Evolutionary conservation across 768 basidiomycete species (phyloP).

Genomic region (Rhizopogon salebrosus): DNA sequence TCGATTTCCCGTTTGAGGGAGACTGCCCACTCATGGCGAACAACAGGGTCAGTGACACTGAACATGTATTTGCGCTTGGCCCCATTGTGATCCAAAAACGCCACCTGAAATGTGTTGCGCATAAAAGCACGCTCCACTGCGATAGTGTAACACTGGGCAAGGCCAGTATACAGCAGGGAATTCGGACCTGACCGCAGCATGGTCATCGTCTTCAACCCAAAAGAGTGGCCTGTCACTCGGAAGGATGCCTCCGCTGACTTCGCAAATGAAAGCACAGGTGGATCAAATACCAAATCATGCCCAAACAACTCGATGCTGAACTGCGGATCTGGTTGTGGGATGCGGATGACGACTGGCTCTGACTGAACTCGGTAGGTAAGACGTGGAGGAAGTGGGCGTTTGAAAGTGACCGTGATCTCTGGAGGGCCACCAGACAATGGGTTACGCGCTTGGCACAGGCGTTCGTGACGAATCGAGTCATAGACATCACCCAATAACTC

Average conservation of each 20-base stretch:
- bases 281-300: slow-evolving; percentile 86
- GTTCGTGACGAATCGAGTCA: slow-evolving; percentile 66
- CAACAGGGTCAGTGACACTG: slow-evolving; percentile 76
- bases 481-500: slow-evolving; percentile 77
- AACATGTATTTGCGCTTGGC: slow-evolving; percentile 89
- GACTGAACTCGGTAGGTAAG: slow-evolving; percentile 88
- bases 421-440: slow-evolving; percentile 34
- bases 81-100: slow-evolving; percentile 67
- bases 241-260: slow-evolving; percentile 82
- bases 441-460: slow-evolving; percentile 64
- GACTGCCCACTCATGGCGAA: slow-evolving; percentile 69
- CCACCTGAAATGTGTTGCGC: slow-evolving; percentile 93
- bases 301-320: slow-evolving; percentile 82
- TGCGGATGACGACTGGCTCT: slow-evolving; percentile 79
- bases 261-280: slow-evolving; percentile 73
- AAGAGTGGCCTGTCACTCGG: slow-evolving; percentile 78
- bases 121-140: slow-evolving; percentile 90
- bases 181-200: slow-evolving; percentile 82
- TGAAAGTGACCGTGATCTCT: slow-evolving; percentile 61
- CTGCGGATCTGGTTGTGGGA: slow-evolving; percentile 80
- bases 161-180: slow-evolving; percentile 74
- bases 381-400: slow-evolving; percentile 67
- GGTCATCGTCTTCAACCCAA: slow-evolving; percentile 79
- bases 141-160: slow-evolving; percentile 75
- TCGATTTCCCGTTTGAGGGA: slow-evolving; percentile 68